These are phyloP conservation scores for Cardamine occulta DNA, from an alignment of 345 rosid genomes.

Conservation along the genomic window DNA sequence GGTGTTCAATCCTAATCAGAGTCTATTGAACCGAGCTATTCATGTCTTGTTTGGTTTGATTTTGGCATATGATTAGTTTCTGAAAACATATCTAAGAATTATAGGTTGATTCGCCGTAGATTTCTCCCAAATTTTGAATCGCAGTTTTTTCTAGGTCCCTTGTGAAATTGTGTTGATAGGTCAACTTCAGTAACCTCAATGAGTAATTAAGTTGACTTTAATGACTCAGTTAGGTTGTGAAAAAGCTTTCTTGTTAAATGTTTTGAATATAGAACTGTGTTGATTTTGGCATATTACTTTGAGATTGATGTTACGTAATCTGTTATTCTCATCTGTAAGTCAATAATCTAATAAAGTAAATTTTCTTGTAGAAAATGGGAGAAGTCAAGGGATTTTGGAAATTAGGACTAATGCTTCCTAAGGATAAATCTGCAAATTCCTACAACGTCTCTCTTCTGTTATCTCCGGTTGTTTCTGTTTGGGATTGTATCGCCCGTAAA, in stretches of 20 bases:
- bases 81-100: slow-evolving; percentile 1
- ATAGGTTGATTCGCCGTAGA: background rate
- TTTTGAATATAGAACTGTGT: slow-evolving; percentile 28
- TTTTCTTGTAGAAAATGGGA: slow-evolving; percentile 56
- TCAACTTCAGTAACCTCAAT: background rate
- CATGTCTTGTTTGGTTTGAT: slow-evolving; percentile 27
- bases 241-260: background rate
- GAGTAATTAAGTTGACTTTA: background rate
- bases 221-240: background rate
- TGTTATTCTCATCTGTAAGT: background rate
- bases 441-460: slow-evolving; percentile 68
- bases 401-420: slow-evolving; percentile 64
- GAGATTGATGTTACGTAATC: background rate
- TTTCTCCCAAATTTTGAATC: background rate
- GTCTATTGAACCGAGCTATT: background rate
- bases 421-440: slow-evolving; percentile 52
- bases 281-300: slow-evolving; percentile 13
- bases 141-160: background rate
- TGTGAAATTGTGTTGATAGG: background rate
- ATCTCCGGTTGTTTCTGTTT: slow-evolving; percentile 87
- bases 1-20: no score
- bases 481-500: slow-evolving; percentile 90
- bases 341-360: slow-evolving; percentile 29
- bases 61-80: slow-evolving; percentile 1
- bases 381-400: slow-evolving; percentile 80